Base-by-base conservation (phyloP, 1,284 basidiomycete species). In the Apiotrichum gamsii region DNA sequence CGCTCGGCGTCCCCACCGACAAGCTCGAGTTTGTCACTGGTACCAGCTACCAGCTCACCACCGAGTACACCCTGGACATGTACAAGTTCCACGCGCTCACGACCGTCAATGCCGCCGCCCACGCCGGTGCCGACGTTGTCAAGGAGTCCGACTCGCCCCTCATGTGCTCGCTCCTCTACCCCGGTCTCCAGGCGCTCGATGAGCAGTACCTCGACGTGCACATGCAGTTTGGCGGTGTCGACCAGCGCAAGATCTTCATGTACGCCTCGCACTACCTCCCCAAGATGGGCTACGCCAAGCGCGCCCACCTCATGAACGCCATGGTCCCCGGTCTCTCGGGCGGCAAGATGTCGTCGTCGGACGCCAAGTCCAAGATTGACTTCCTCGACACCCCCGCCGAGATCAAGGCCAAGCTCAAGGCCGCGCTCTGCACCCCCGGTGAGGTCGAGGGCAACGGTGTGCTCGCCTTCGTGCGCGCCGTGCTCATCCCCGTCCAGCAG, bases 201-300 rank as follows among this genome's bases (percentile, higher is more conserved):
- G 95, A 99, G 73, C 83, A 98, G 75, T 96, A 97, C 78, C 80
- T 99, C 20, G 87, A 80, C 16, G 87, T 89, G 20, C 91, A 98
- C 70, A 94, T 98, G 76, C 95, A 99, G 71, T 99, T 99, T 58
- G 95, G 95, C 24, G 94, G 95, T 53, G 84, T 93, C 8, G 95
- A 99, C 68, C 94, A 96, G 80, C 84, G 95, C 49, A 98, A 99
- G 76, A 98, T 98, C 72, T 98, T 98, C 74, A 96, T 90, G 28
- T 94, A 94, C 67, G 94, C 95, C 9, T 93, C 97, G 64, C 82
- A 87, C 64, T 91, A 90, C 78, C 83, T 99, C 44, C 95, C 94
- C 3, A 81, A 83, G 52, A 79, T 99, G 19, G 94, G 95, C 21
- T 98, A 97, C 76, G 76, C 77, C 42, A 96, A 97, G 74, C 88